Conservation (phyloP, 2,329 filamentous ascomycete genomes). For the Fusarium azukiicola region DNA sequence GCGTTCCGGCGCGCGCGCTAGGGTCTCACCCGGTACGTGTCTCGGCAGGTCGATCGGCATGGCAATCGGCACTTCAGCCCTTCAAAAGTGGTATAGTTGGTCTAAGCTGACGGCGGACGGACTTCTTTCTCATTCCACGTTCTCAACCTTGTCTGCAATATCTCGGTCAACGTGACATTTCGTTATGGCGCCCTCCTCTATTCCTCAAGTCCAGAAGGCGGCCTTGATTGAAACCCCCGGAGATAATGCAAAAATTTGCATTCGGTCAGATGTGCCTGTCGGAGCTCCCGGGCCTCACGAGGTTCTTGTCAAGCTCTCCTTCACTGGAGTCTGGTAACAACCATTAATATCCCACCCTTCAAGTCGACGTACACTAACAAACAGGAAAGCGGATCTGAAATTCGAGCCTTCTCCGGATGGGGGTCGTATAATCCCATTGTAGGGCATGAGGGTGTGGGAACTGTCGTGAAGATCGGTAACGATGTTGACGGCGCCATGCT, state of each 20-base stretch:
- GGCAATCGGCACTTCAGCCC: constrained; percentile 15
- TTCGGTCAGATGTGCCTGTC: constrained; percentile 33
- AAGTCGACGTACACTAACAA: not conserved
- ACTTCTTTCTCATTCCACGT: not conserved
- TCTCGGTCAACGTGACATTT: not conserved
- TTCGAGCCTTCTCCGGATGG: constrained; percentile 56
- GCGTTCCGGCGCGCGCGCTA: not conserved
- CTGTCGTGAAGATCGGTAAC: constrained; percentile 55
- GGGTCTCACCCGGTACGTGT: constrained; percentile 18
- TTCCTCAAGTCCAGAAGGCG: constrained; percentile 35
- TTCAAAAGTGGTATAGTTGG: not conserved
- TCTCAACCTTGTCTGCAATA: too few relatives aligned
- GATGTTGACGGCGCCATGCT: constrained; percentile 54
- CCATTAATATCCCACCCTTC: not conserved
- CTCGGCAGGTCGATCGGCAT: constrained; percentile 34
- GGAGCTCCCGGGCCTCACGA: constrained; percentile 1
- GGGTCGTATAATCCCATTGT: constrained; percentile 52
- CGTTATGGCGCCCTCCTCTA: constrained; percentile 22
- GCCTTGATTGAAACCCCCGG: constrained; percentile 46
- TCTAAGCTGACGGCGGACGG: not conserved
- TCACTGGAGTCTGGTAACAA: constrained; percentile 48
- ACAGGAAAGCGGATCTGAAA: constrained; percentile 54
- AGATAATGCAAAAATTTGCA: not conserved
- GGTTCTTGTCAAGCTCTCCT: constrained; percentile 45
- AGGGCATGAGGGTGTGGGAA: constrained; percentile 59